Evolutionary conservation across 2,329 filamentous ascomycete species (phyloP), one percentile per base, ranked within the genome.

Genomic region (Balansia obtecta): DNA sequence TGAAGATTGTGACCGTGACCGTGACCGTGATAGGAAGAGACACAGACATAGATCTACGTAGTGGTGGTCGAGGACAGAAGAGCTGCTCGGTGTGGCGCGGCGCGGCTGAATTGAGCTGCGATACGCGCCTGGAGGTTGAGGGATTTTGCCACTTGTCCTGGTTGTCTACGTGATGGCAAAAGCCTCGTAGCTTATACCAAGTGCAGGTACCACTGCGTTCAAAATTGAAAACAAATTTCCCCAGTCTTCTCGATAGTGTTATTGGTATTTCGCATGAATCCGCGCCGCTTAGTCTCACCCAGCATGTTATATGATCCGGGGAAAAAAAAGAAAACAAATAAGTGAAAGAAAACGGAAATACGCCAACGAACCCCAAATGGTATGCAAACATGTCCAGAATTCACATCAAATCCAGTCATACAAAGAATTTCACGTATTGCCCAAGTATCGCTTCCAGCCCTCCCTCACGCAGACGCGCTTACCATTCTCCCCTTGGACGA

Each of bases 361-460:
- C 30, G 34, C 39, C 20, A n/a, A 42, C 20, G 41, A 38, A 38
- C 32, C 34, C 32, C 11, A 34, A 49, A 44, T 22, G 30, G 20
- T 38, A 49, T 43, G 40, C 30, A 38, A 38, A 38, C 10, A 37
- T 39, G 30, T 40, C 32, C 33, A 41, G 12, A 20, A 11, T 32
- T 39, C 38, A 18, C 10, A 12, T 12, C 32, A 20, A 46, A 46
- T 45, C 45, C 40, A 30, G n/a, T 39, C 15, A 22, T 32, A 12
- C 34, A 42, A 27, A 27, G 8, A 27, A 18, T 15, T 30, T 56
- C 37, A 71, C 41, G 65, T 63, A 50, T 65, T 68, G 7, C 70
- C 70, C 48, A 90, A 68, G 68, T 90, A 93, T 58, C 82, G 76
- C 66, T 88, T 91, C 88, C 88, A 94, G 2, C 86, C 87, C 60